phyloP scores from a whole-genome alignment of 352 stramenopile genomes.

The Pelagophyceae sp. region DNA sequence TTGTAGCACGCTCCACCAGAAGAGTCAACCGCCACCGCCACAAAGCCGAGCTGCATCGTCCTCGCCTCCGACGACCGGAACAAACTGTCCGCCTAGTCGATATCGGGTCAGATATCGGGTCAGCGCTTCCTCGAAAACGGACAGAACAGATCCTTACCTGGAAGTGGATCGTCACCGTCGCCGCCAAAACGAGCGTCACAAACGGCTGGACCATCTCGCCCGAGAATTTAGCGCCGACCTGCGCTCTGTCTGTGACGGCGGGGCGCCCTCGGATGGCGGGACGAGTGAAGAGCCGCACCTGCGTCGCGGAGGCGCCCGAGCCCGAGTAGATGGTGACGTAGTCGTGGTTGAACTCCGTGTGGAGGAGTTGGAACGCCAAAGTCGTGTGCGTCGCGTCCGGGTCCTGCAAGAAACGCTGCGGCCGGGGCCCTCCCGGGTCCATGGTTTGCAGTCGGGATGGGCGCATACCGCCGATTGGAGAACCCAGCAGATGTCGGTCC shows the following conservation, averaged over 20 bases:
- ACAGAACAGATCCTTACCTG: too few species aligned
- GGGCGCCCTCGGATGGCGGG: too few species aligned
- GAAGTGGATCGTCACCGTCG: neutral
- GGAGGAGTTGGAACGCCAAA: neutral
- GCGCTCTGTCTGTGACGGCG: neutral
- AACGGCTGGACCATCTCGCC: neutral
- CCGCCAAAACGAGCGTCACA: neutral
- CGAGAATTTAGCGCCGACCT: neutral
- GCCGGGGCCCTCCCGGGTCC: too few species aligned
- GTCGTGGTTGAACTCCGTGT: constrained; percentile 10
- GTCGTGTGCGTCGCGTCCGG: neutral
- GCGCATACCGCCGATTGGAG: neutral
- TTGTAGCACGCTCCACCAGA: neutral
- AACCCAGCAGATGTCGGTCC: neutral
- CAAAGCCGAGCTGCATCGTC: neutral
- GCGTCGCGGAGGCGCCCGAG: neutral
- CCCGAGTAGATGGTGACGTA: neutral
- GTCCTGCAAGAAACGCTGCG: too few species aligned
- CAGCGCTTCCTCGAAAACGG: too few species aligned
- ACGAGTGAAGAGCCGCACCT: too few species aligned
- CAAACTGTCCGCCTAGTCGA: neutral
- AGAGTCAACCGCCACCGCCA: neutral
- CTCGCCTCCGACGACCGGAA: neutral
- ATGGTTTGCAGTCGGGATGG: too few species aligned
- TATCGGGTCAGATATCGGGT: too few species aligned